These are phyloP conservation scores for Phytopythium aichiense DNA, from an alignment of 352 stramenopile genomes.

Conservation along the genomic window DNA sequence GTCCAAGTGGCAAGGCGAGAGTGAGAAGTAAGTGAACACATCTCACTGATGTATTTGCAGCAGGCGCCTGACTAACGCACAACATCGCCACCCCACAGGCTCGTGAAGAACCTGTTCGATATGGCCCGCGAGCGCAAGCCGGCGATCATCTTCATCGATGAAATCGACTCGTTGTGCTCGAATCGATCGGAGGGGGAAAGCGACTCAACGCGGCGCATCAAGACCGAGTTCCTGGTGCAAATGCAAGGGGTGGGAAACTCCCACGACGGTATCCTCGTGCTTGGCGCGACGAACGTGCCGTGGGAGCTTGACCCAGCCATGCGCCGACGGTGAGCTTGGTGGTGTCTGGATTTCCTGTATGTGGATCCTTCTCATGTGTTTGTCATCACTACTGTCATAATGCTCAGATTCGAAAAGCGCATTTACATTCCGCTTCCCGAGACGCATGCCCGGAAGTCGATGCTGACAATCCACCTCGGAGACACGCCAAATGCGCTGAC, in stretches of 20 bases:
- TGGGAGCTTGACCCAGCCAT: conserved; percentile 98
- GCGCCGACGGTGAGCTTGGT: conserved; percentile 78
- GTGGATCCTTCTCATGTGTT: neutral
- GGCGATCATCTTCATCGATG: conserved; percentile 97
- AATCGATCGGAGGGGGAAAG: conserved; percentile 93
- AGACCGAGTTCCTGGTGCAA: conserved; percentile 98
- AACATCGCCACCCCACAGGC: conserved; percentile 35
- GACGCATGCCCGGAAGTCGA: conserved; percentile 84
- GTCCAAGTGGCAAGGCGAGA: conserved; percentile 98
- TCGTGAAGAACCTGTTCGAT: conserved; percentile 98
- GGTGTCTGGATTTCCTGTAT: neutral
- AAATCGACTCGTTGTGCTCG: conserved; percentile 96
- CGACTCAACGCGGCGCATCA: conserved; percentile 94
- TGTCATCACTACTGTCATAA: neutral
- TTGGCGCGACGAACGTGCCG: conserved; percentile 98
- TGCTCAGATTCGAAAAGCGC: conserved; percentile 95
- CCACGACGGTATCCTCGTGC: conserved; percentile 91
- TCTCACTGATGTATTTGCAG: neutral
- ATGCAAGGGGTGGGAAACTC: conserved; percentile 95
- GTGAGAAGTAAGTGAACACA: conserved; percentile 62
- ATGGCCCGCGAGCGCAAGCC: conserved; percentile 94
- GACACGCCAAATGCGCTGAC: conserved; percentile 94
- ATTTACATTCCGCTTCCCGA: conserved; percentile 99
- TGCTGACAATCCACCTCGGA: conserved; percentile 98
- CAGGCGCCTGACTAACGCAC: neutral